These are phyloP conservation scores for Rhodotorula diobovata DNA, from an alignment of 768 basidiomycete genomes.

Conservation along the genomic window DNA sequence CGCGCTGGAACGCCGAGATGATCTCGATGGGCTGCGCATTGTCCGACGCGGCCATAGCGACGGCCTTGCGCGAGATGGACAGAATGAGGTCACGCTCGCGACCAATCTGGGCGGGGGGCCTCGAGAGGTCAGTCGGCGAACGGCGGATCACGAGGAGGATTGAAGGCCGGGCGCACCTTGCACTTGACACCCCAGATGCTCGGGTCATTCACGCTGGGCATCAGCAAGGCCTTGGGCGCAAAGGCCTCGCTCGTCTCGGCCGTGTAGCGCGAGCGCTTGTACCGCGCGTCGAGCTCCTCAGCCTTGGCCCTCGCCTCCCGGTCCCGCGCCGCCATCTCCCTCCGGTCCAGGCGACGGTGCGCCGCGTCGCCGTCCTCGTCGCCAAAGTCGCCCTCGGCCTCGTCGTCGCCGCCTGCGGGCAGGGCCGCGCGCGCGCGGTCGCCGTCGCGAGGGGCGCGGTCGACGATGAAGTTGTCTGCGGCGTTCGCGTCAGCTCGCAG, in stretches of 20 bases:
- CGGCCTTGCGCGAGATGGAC: constrained; percentile 74
- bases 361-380: constrained; percentile 43
- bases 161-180: constrained; percentile 57
- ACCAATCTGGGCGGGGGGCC: constrained; percentile 59
- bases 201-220: constrained; percentile 95
- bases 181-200: constrained; percentile 93
- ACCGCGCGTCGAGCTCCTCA: constrained; percentile 55
- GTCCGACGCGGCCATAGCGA: constrained; percentile 78
- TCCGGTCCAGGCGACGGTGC: constrained; percentile 43
- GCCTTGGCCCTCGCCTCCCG: constrained; percentile 60
- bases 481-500: neutral
- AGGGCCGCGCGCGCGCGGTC: constrained; percentile 92
- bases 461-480: constrained; percentile 50
- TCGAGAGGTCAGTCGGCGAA: neutral
- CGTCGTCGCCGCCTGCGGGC: constrained; percentile 63
- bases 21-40: constrained; percentile 74
- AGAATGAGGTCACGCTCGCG: constrained; percentile 89
- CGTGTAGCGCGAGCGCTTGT: constrained; percentile 57
- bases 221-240: constrained; percentile 83
- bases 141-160: neutral
- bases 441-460: constrained; percentile 52
- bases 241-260: constrained; percentile 63
- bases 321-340: constrained; percentile 44
- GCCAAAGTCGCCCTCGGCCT: constrained; percentile 55
- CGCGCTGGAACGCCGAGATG: constrained; percentile 88